Evolutionary conservation across 257 asterid species (phyloP), one percentile per base, ranked within the genome.

Genomic region (Solanum rostratum): DNA sequence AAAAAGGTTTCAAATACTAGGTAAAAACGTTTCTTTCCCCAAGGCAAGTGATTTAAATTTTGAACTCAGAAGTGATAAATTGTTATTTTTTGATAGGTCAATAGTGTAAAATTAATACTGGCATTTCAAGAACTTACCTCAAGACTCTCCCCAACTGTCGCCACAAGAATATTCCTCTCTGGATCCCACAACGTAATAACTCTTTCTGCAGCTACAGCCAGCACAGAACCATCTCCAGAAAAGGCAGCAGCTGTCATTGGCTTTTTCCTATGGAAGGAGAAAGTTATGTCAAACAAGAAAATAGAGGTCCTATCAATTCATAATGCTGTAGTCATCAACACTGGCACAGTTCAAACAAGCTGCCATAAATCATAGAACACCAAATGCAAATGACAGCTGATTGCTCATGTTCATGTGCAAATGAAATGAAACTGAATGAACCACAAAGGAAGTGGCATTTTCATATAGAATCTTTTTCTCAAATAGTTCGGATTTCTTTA

Each of bases 161-260:
- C 92, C 81, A 97, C 91, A 86, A 97, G 92, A 68, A 90, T 70
- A 87, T 97, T 94, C 89, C 85, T 89, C 86, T 91, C 94, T 49
- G 98, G 98, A 88, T 95, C 98, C 99, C 99, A 97, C 88, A 95
- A 87, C 10, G 99, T 97, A 76, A 97, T 92, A 59, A 95, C 92
- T 74, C 84, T 92, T 85, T 92, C 98, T 27, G 97, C 99, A 83
- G 99, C 97, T 86, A 95, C 94, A 85, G 98, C 98, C 88, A 95
- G 92, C 86, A 95, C 94, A 84, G 98, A 92, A 54, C 98, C 99
- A 85, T 97, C 99, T 10, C 90, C 83, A 43, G 97, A 97, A 91
- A 96, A 97, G 55, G 98, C 86, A 68, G 94, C 95, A 82, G 96
- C 92, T 24, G 94, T 88, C 97, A 97, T 91, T 46, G 98, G 93